A percentile compares a stretch with the other conserved stretches of the same genome.
These are phyloP conservation scores for Melastoma malabathricum DNA, from an alignment of 345 rosid species.

Conservation along the genomic window DNA sequence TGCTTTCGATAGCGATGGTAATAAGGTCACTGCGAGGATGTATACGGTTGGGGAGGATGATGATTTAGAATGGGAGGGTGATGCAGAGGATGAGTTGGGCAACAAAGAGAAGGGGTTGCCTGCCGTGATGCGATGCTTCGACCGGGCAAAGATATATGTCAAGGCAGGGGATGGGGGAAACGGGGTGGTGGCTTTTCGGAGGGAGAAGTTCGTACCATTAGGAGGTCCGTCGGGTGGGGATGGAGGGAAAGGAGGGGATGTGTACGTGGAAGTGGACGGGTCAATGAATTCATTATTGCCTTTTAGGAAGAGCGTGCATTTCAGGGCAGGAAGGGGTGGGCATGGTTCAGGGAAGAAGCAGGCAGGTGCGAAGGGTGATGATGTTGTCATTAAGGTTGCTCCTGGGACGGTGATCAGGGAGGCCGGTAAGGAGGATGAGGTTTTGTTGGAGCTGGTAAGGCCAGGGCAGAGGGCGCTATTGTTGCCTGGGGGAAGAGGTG, in stretches of 20 bases:
- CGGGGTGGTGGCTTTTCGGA: constrained; percentile 81
- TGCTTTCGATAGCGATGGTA: constrained; percentile 11
- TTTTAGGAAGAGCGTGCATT: constrained; percentile 74
- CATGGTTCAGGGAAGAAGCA: constrained; percentile 71
- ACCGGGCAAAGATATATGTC: constrained; percentile 62
- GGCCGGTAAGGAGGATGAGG: constrained; percentile 50
- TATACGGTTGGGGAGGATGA: constrained; percentile 9
- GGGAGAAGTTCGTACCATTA: constrained; percentile 72
- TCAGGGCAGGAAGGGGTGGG: constrained; percentile 62
- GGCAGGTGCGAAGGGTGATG: constrained; percentile 71
- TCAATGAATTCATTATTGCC: constrained; percentile 80
- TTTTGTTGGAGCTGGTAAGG: constrained; percentile 64
- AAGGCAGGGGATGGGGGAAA: constrained; percentile 89
- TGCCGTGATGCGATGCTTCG: constrained; percentile 92
- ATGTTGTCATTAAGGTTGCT: constrained; percentile 71
- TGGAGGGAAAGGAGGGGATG: constrained; percentile 91
- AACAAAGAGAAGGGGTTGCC: constrained; percentile 85
- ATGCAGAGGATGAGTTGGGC: constrained; percentile 20
- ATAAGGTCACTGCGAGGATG: constrained; percentile 8
- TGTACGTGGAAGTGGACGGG: constrained; percentile 60
- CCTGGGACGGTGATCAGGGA: constrained; percentile 74
- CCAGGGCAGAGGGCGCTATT: constrained; percentile 73
- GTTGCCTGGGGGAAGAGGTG: constrained; percentile 91
- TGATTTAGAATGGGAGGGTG: constrained; percentile 7
- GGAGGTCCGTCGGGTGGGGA: constrained; percentile 98